phyloP scores from a whole-genome alignment of 1,284 basidiomycete species.

The Naganishia sp. region DNA sequence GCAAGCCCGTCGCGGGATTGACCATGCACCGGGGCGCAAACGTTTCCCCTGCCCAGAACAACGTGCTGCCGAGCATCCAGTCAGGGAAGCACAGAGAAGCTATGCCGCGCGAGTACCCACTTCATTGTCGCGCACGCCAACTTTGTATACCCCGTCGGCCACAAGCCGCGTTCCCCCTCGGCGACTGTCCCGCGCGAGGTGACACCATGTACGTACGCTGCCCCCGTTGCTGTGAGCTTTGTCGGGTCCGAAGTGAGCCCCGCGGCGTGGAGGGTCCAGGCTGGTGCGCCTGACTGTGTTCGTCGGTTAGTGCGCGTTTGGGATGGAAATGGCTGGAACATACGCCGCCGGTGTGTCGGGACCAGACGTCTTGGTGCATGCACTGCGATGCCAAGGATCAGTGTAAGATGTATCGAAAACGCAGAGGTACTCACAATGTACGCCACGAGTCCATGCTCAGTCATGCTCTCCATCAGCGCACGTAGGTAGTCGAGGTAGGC shows the following conservation, averaged over 20 bases:
- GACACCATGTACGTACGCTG: conserved; percentile 80
- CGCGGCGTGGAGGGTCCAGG: conserved; percentile 80
- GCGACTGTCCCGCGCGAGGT: conserved; percentile 62
- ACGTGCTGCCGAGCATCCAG: conserved; percentile 57
- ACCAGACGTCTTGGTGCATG: conserved; percentile 93
- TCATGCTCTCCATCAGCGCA: conserved; percentile 70
- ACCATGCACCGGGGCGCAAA: conserved; percentile 75
- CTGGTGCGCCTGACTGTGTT: conserved; percentile 72
- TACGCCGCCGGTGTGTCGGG: conserved; percentile 81
- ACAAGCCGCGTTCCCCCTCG: conserved; percentile 72
- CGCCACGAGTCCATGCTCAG: conserved; percentile 74
- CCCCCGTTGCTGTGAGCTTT: conserved; percentile 72
- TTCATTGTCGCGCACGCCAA: conserved; percentile 83
- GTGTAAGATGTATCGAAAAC: neutral
- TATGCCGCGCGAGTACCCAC: conserved; percentile 56
- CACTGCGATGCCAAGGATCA: conserved; percentile 47
- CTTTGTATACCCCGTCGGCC: conserved; percentile 87
- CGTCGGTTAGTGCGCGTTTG: neutral
- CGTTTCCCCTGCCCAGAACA: conserved; percentile 85
- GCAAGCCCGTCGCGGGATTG: conserved; percentile 12
- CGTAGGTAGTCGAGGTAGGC: conserved; percentile 82
- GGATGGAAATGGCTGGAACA: conserved; percentile 45
- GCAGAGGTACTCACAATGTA: conserved; percentile 65
- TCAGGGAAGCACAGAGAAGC: neutral
- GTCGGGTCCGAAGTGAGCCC: conserved; percentile 71